These are phyloP conservation scores for Chytridium lagenaria DNA, from an alignment of 371 early-diverging fungal species.

Conservation along the genomic window DNA sequence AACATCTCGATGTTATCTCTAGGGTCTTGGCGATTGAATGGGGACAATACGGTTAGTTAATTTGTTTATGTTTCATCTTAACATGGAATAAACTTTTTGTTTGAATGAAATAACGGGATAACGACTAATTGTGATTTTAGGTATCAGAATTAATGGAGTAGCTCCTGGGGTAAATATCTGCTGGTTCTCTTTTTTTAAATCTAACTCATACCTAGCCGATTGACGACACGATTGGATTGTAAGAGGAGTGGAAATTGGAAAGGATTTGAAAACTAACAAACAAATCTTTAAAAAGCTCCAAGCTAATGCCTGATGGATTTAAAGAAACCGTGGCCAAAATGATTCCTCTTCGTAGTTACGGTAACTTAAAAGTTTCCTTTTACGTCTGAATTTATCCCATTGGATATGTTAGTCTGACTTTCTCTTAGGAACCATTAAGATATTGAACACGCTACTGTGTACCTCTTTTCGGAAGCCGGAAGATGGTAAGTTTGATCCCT, in stretches of 20 bases:
- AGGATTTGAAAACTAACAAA: conserved; percentile 1
- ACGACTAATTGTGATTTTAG: not conserved
- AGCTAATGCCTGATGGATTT: conserved; percentile 28
- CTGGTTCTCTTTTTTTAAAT: not conserved
- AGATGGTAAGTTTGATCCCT: conserved; percentile 53
- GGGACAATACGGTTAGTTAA: conserved; percentile 54
- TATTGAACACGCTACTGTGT: conserved; percentile 76
- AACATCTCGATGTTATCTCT: too few relatives aligned
- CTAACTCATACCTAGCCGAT: conserved; percentile 43
- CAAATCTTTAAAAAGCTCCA: conserved; percentile 17
- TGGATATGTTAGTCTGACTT: not conserved
- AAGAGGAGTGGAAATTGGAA: conserved; percentile 22
- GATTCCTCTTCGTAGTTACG: conserved; percentile 30
- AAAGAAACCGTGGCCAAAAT: conserved; percentile 1
- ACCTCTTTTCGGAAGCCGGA: conserved; percentile 71
- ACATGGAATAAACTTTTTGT: too few relatives aligned
- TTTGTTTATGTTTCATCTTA: not conserved
- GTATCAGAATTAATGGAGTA: conserved; percentile 65
- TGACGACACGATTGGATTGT: conserved; percentile 62
- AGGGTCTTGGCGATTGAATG: conserved; percentile 60
- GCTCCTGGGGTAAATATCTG: conserved; percentile 53
- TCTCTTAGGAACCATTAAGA: conserved; percentile 67
- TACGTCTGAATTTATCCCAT: conserved; percentile 20
- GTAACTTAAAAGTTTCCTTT: conserved; percentile 1
- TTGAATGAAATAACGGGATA: too few relatives aligned